These are phyloP conservation scores for Wickerhamomyces kurtzmanii DNA, from an alignment of 805 yeast species.

Conservation along the genomic window DNA sequence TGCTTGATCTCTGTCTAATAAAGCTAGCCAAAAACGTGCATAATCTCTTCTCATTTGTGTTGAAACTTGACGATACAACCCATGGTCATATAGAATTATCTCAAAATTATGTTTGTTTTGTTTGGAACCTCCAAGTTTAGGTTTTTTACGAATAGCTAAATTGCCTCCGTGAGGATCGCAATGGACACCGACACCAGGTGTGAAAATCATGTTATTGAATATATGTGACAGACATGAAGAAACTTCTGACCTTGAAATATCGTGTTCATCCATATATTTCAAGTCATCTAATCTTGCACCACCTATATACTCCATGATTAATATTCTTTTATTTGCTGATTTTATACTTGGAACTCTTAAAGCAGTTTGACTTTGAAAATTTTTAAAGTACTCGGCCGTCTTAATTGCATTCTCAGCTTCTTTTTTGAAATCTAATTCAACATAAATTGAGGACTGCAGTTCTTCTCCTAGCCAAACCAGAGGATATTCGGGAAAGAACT, in stretches of 20 bases:
- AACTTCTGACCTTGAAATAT: constrained; percentile 69
- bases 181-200: constrained; percentile 85
- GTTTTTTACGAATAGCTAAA: constrained; percentile 59
- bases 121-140: constrained; percentile 13
- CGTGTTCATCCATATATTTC: constrained; percentile 46
- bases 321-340: constrained; percentile 56
- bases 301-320: constrained; percentile 78
- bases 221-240: constrained; percentile 81
- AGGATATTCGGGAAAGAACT: constrained; percentile 89
- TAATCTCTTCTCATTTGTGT: constrained; percentile 69
- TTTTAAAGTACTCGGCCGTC: constrained; percentile 60
- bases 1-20: constrained; percentile 59
- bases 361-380: constrained; percentile 55
- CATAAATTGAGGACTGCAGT: constrained; percentile 72
- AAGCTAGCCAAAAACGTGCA: constrained; percentile 87
- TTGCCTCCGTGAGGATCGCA: constrained; percentile 99
- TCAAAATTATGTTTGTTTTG: constrained; percentile 67
- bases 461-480: constrained; percentile 95
- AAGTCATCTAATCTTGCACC: constrained; percentile 82
- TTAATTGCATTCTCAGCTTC: constrained; percentile 75
- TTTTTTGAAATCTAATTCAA: constrained; percentile 81
- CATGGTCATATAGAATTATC: constrained; percentile 89
- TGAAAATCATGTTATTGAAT: constrained; percentile 91
- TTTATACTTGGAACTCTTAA: constrained; percentile 67
- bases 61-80: constrained; percentile 80